A percentile compares a stretch with the other conserved stretches of the same genome.
Conservation (phyloP, 2,329 filamentous ascomycete genomes). For the Neofusicoccum laricinum region DNA sequence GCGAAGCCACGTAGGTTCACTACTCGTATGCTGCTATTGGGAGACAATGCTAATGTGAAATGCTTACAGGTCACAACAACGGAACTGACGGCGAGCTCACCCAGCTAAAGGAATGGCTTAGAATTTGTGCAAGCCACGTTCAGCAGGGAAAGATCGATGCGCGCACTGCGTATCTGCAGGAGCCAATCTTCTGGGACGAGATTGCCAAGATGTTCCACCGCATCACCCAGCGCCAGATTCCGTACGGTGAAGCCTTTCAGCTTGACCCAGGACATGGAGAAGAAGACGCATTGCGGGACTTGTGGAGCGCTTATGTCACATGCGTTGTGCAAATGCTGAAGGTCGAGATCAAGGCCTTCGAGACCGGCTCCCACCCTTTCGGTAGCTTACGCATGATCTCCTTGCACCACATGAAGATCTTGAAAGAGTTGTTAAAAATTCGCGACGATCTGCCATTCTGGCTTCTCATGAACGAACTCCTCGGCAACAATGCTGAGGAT, state of each 20-base stretch:
- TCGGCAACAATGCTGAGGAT: not conserved
- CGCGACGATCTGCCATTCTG: conserved; percentile 9
- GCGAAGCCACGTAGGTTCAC: conserved; percentile 6
- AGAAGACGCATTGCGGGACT: conserved; percentile 4
- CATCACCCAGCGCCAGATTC: conserved; percentile 22
- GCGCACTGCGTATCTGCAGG: conserved; percentile 23
- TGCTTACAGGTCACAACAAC: not conserved
- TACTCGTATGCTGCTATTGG: not conserved
- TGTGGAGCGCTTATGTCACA: not conserved
- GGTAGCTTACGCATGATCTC: not conserved
- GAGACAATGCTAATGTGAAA: not conserved
- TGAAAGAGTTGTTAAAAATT: not conserved
- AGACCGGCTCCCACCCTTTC: not conserved
- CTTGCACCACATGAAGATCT: not conserved
- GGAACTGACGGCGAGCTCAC: conserved; percentile 4
- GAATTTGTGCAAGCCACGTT: not conserved
- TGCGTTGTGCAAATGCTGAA: conserved; percentile 10
- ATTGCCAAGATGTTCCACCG: conserved; percentile 28
- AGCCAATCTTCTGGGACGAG: conserved; percentile 34
- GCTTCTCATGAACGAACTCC: not conserved
- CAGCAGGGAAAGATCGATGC: not conserved
- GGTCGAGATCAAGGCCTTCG: not conserved
- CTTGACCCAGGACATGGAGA: not conserved
- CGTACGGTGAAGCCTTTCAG: conserved; percentile 21
- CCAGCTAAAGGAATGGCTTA: not conserved